Evolutionary conservation across 768 basidiomycete species (phyloP).

Genomic region (Sporobolomyces phaffii): DNA sequence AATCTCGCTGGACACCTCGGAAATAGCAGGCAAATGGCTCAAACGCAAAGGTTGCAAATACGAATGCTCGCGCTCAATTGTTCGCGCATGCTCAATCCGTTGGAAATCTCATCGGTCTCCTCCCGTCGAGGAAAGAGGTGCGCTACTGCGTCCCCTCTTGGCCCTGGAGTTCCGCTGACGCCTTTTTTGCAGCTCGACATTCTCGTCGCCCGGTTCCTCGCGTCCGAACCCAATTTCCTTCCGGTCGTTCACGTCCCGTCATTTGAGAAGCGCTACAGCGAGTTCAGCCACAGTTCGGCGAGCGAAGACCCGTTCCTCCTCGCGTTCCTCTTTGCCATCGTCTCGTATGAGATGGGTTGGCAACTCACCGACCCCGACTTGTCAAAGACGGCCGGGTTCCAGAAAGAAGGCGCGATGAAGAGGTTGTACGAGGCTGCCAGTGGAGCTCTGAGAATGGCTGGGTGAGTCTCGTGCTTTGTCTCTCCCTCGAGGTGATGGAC

Average conservation of each 20-base stretch:
- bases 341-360: constrained; percentile 13
- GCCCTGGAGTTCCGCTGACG: background rate
- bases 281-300: background rate
- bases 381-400: background rate
- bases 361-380: constrained; percentile 10
- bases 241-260: constrained; percentile 32
- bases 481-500: no score
- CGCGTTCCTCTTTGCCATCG: constrained; percentile 27
- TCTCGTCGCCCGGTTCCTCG: constrained; percentile 26
- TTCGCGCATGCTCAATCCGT: background rate
- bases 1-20: background rate
- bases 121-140: constrained; percentile 22
- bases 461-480: constrained; percentile 10
- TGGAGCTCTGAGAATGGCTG: constrained; percentile 21
- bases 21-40: background rate
- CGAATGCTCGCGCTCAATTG: background rate
- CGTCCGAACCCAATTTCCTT: constrained; percentile 12
- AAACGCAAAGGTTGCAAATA: background rate
- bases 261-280: constrained; percentile 14
- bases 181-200: constrained; percentile 16
- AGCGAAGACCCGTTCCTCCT: constrained; percentile 21
- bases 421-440: constrained; percentile 21
- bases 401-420: constrained; percentile 24
- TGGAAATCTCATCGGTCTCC: constrained; percentile 8
- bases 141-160: background rate